Conservation (phyloP, 495 filamentous ascomycete genomes). For the Hyphodiscus hymeniophilus region DNA sequence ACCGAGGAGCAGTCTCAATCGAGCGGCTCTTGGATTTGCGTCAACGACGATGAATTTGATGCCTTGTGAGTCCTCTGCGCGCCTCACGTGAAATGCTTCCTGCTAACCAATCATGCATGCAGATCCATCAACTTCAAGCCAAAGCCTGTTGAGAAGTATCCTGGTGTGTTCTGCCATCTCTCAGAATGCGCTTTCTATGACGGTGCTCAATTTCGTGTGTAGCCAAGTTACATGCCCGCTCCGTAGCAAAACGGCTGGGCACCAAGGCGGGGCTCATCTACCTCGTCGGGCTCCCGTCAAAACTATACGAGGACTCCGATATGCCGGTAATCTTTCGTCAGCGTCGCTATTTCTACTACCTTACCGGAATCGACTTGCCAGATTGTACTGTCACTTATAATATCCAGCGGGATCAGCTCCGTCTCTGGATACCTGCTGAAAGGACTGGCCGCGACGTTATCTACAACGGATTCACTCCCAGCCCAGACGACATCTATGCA, state of each 20-base stretch:
- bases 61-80: neutral
- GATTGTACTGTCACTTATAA: constrained; percentile 57
- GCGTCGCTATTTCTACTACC: constrained; percentile 63
- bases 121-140: constrained; percentile 20
- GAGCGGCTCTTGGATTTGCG: neutral
- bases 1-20: neutral
- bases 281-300: constrained; percentile 44
- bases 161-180: neutral
- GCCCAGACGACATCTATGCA: constrained; percentile 54
- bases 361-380: constrained; percentile 52
- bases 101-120: neutral
- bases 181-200: neutral
- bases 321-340: constrained; percentile 51
- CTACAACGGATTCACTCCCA: constrained; percentile 51
- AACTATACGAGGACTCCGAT: constrained; percentile 53
- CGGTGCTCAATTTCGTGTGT: neutral
- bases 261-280: constrained; percentile 54
- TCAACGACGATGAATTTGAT: neutral
- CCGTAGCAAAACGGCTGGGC: constrained; percentile 58
- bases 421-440: constrained; percentile 52
- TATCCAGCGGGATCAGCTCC: constrained; percentile 45
- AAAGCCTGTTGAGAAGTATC: constrained; percentile 27
- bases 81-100: neutral
- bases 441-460: constrained; percentile 43
- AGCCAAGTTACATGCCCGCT: constrained; percentile 78